A percentile compares a stretch with the other conserved stretches of the same genome.
Evolutionary conservation across 192 early-diverging fungal genomes (phyloP).

Genomic region (Coemansia sp.): DNA sequence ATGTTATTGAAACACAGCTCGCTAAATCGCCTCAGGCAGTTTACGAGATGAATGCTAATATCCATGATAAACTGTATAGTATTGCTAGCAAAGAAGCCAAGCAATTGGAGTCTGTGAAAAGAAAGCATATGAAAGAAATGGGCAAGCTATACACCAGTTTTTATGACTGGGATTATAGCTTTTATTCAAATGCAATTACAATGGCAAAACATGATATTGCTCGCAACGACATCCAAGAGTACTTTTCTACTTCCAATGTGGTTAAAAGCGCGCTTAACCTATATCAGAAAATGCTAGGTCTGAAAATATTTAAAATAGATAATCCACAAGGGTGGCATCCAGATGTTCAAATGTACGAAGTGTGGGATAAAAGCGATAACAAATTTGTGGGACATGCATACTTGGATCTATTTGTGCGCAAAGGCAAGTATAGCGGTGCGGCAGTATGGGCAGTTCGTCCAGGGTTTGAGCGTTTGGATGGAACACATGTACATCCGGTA

Average conservation of each 20-base stretch:
- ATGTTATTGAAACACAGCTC: conserved; percentile 66
- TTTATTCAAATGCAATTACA: conserved; percentile 68
- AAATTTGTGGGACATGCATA: conserved; percentile 63
- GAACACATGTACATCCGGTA: conserved; percentile 52
- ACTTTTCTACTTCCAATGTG: conserved; percentile 57
- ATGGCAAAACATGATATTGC: conserved; percentile 50
- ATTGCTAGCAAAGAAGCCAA: conserved; percentile 46
- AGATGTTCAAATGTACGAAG: conserved; percentile 68
- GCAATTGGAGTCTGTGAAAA: conserved; percentile 55
- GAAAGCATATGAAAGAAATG: conserved; percentile 29
- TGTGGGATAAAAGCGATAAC: conserved; percentile 59
- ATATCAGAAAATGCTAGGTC: conserved; percentile 62
- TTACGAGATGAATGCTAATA: conserved; percentile 57
- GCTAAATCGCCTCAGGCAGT: conserved; percentile 64
- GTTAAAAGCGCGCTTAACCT: conserved; percentile 60
- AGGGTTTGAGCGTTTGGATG: conserved; percentile 53
- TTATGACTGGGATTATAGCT: conserved; percentile 66
- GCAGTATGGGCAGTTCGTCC: conserved; percentile 68
- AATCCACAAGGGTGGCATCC: conserved; percentile 62
- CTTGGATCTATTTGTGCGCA: conserved; percentile 66
- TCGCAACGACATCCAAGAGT: conserved; percentile 64
- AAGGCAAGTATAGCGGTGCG: conserved; percentile 63
- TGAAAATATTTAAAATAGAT: conserved; percentile 62
- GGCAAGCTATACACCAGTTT: conserved; percentile 19
- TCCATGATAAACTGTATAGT: conserved; percentile 55